These are phyloP conservation scores for Pharus latifolius DNA, from an alignment of 176 grass and related monocot genomes.

Conservation along the genomic window DNA sequence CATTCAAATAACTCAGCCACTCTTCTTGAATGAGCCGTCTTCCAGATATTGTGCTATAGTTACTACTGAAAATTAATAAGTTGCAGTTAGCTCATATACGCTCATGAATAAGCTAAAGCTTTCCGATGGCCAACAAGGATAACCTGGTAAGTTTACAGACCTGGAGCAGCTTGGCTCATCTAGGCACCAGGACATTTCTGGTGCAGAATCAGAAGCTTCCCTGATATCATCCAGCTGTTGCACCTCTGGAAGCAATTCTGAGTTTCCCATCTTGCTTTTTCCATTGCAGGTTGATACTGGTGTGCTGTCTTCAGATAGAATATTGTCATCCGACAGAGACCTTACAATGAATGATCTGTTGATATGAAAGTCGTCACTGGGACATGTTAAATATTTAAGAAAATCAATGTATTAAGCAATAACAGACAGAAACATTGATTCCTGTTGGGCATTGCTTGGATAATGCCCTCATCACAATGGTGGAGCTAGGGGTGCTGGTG, in stretches of 20 bases:
- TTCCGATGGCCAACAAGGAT: not conserved
- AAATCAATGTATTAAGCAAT: not conserved
- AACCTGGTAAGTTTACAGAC: too few relatives aligned
- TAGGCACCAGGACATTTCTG: constrained; percentile 65
- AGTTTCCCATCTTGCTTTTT: constrained; percentile 18
- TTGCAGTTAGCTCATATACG: not conserved
- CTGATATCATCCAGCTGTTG: constrained; percentile 42
- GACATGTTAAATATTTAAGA: not conserved
- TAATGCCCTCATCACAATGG: not conserved
- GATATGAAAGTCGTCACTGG: constrained; percentile 17
- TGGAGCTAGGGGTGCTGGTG: too few relatives aligned
- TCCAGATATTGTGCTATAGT: constrained; percentile 30
- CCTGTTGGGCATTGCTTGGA: not conserved
- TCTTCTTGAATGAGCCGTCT: constrained; percentile 54
- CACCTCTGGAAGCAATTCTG: constrained; percentile 42
- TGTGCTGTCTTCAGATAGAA: constrained; percentile 45
- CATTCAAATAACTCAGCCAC: constrained; percentile 39
- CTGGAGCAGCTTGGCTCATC: constrained; percentile 47
- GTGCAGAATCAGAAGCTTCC: constrained; percentile 68
- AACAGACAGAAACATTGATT: not conserved
- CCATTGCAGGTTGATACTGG: constrained; percentile 38
- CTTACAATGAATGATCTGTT: constrained; percentile 83
- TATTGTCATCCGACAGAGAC: constrained; percentile 86
- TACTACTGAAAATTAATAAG: constrained; percentile 27
- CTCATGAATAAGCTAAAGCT: not conserved